phyloP scores from a whole-genome alignment of 2,329 filamentous ascomycete genomes.

The Chaetomiaceae sp. region DNA sequence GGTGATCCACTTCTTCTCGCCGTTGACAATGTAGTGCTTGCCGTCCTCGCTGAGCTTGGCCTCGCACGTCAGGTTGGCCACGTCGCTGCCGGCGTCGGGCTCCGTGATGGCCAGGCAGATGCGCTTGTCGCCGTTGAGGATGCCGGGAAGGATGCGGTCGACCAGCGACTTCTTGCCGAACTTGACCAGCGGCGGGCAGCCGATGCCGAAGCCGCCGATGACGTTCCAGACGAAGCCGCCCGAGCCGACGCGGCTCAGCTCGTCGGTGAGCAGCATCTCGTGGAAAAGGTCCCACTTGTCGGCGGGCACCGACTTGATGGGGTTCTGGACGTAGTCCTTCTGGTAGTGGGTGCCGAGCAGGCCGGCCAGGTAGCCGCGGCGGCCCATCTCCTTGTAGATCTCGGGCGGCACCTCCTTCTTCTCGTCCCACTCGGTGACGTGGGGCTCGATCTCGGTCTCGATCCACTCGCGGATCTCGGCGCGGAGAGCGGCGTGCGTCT shows the following conservation, averaged over 20 bases:
- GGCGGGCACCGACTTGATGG: constrained; percentile 70
- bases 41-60: constrained; percentile 92
- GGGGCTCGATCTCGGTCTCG: constrained; percentile 80
- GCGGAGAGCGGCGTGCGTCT: constrained; percentile 85
- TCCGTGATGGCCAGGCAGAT: constrained; percentile 98
- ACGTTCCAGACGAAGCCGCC: constrained; percentile 97
- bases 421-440: constrained; percentile 96
- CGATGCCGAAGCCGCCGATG: constrained; percentile 94
- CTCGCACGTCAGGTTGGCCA: constrained; percentile 92
- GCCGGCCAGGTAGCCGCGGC: constrained; percentile 88
- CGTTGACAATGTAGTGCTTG: constrained; percentile 99
- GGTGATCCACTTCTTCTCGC: constrained; percentile 99
- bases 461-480: constrained; percentile 91
- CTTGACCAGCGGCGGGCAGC: constrained; percentile 85
- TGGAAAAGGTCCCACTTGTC: constrained; percentile 99
- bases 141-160: constrained; percentile 81
- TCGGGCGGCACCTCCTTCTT: constrained; percentile 80
- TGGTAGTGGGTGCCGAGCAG: constrained; percentile 82
- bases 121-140: constrained; percentile 88
- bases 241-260: constrained; percentile 81
- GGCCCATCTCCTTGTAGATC: constrained; percentile 95
- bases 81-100: constrained; percentile 89
- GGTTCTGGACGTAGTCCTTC: constrained; percentile 64
- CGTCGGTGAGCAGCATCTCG: constrained; percentile 91
- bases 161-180: constrained; percentile 82